Conservation (phyloP, 306 rosid genomes). For the Gastrolobium villosum region DNA sequence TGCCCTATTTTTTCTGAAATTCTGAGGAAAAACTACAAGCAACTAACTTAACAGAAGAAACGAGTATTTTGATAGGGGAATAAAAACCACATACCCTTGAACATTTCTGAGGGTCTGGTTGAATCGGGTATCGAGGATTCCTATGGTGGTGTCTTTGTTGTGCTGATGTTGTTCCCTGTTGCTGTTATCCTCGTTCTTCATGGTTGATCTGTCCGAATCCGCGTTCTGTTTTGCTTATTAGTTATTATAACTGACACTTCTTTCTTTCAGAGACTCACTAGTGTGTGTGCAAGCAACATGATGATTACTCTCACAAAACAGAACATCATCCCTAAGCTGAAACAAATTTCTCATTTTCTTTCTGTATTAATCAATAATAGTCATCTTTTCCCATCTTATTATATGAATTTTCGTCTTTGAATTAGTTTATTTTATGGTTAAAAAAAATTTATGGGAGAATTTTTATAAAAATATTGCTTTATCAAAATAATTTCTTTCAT, state of each 20-base stretch:
- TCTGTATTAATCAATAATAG: too few relatives aligned
- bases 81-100: slow-evolving; percentile 69
- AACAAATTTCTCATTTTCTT: not conserved
- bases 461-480: too few relatives aligned
- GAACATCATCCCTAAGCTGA: too few relatives aligned
- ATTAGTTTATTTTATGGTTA: too few relatives aligned
- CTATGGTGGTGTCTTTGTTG: slow-evolving; percentile 58
- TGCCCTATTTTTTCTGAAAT: slow-evolving; percentile 30
- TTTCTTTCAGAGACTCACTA: slow-evolving; percentile 10
- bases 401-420: too few relatives aligned
- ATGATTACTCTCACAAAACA: not conserved
- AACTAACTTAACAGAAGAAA: slow-evolving; percentile 33
- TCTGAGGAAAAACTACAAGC: slow-evolving; percentile 39
- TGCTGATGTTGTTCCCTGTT: slow-evolving; percentile 55
- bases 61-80: slow-evolving; percentile 3
- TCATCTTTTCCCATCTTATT: too few relatives aligned
- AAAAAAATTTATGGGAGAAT: too few relatives aligned
- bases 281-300: slow-evolving; percentile 26
- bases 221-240: not conserved
- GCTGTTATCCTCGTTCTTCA: slow-evolving; percentile 65
- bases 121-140: slow-evolving; percentile 80
- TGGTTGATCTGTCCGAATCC: slow-evolving; percentile 53
- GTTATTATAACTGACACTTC: slow-evolving; percentile 8
- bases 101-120: slow-evolving; percentile 93
- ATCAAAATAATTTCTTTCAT: too few relatives aligned